These are phyloP conservation scores for Balakata baccata DNA, from an alignment of 345 rosid genomes.

Conservation along the genomic window DNA sequence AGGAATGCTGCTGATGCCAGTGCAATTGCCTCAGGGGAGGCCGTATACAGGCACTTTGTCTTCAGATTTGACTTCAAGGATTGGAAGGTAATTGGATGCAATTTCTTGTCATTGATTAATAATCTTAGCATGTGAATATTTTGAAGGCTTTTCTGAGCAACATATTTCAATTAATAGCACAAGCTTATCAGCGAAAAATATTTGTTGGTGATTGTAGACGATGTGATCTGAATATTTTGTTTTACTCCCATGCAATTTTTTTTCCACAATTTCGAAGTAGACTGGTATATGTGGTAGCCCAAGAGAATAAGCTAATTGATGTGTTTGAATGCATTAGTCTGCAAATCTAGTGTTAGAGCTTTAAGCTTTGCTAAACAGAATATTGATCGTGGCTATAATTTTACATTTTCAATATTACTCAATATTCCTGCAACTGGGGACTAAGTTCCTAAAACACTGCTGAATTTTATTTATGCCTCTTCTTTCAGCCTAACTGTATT, in stretches of 20 bases:
- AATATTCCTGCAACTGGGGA: too few species aligned
- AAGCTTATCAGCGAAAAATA: too few species aligned
- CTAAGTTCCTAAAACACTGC: too few species aligned
- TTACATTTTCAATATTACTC: too few species aligned
- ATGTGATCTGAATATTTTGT: not conserved
- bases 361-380: not conserved
- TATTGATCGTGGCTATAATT: too few species aligned
- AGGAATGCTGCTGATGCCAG: conserved; percentile 42
- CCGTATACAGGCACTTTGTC: conserved; percentile 38
- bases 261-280: not conserved
- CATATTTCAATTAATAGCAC: not conserved
- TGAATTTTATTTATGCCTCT: too few species aligned
- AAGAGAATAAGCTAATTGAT: not conserved
- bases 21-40: conserved; percentile 33
- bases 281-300: not conserved
- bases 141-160: not conserved
- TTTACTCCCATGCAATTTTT: not conserved
- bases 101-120: not conserved
- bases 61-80: conserved; percentile 47
- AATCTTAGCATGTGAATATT: not conserved
- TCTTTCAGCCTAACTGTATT: too few species aligned
- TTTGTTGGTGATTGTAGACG: not conserved
- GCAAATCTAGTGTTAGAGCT: not conserved
- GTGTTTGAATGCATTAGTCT: not conserved
- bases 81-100: conserved; percentile 38